Percentiles rank a stretch among this genome's conserved stretches.
These are phyloP conservation scores for Copromyces sp. DNA, from an alignment of 495 filamentous ascomycete genomes.

Conservation along the genomic window DNA sequence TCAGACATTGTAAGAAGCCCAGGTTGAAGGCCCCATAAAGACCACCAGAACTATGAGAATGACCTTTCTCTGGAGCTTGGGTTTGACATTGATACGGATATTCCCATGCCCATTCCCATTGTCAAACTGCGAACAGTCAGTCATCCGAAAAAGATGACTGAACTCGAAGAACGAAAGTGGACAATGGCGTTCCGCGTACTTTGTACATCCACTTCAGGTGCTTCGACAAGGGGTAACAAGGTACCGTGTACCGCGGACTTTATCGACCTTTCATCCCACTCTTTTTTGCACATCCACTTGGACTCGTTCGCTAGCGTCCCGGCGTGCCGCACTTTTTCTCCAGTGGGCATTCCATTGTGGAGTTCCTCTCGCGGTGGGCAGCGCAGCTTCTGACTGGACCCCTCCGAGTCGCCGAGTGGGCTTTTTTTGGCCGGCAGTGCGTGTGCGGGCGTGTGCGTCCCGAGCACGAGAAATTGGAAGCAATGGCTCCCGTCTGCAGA, in stretches of 20 bases:
- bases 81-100: neutral
- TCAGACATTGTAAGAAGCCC: neutral
- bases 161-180: neutral
- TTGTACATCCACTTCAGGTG: neutral
- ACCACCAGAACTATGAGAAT: neutral
- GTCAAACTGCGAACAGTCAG: neutral
- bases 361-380: neutral
- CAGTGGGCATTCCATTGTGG: neutral
- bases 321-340: neutral
- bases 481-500: constrained; percentile 2
- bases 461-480: constrained; percentile 5
- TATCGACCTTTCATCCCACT: neutral
- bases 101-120: neutral
- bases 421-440: neutral
- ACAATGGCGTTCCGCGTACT: neutral
- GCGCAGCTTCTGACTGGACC: constrained; percentile 2
- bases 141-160: neutral
- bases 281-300: neutral
- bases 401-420: neutral
- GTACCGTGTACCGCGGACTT: neutral
- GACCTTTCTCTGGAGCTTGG: neutral
- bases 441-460: constrained; percentile 1
- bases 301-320: neutral
- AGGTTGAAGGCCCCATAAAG: neutral
- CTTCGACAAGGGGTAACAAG: neutral